Evolutionary conservation across 345 rosid genomes (phyloP).

Genomic region (Eucalyptus melliodora): DNA sequence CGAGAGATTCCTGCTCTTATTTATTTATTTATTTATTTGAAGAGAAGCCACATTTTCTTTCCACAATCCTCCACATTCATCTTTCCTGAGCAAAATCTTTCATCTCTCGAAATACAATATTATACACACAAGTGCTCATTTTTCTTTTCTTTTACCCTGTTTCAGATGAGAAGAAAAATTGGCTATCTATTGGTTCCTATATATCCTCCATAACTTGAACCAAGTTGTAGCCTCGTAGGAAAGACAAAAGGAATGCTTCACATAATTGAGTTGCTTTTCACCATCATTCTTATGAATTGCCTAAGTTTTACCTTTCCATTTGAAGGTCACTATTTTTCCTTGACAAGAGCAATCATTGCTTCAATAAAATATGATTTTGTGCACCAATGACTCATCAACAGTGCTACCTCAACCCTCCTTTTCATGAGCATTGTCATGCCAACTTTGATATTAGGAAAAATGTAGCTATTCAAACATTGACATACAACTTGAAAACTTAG

Average conservation of each 20-base stretch:
- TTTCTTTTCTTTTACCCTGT: not conserved
- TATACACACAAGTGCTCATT: not conserved
- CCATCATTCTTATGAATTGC: not conserved
- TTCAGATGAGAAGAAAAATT: not conserved
- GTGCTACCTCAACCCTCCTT: not conserved
- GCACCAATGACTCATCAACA: not conserved
- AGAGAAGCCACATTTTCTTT: not conserved
- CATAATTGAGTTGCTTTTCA: not conserved
- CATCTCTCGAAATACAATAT: not conserved
- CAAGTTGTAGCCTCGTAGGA: not conserved
- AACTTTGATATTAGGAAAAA: not conserved
- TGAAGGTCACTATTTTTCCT: not conserved
- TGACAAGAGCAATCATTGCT: not conserved
- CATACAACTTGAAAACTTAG: not conserved
- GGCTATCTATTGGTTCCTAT: not conserved
- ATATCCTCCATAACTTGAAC: not conserved
- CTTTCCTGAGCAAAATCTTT: not conserved
- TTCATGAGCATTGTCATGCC: not conserved
- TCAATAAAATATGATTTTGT: not conserved
- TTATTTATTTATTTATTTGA: not conserved
- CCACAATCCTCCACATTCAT: not conserved
- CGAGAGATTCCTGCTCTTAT: not conserved
- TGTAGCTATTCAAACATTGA: not conserved
- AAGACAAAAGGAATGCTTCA: not conserved
- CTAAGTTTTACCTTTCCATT: not conserved